Evolutionary conservation across 129 eudicot species (phyloP), one percentile per base, ranked within the genome.

Genomic region (Flaveria linearis): DNA sequence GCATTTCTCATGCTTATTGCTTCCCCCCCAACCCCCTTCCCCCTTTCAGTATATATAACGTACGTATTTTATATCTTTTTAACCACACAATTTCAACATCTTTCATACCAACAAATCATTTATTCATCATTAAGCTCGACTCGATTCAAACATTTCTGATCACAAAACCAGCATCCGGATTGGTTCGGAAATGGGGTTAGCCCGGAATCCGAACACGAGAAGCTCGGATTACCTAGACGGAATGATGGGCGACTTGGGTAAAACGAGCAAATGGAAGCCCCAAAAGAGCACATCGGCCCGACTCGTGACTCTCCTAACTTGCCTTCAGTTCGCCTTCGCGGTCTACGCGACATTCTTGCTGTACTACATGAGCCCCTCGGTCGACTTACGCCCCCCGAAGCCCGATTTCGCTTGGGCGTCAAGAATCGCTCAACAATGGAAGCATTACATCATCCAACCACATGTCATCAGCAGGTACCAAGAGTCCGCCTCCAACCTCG

Each of bases 371-470:
- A 91, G 92, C 69, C 98, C 98, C 0, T 67, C 97, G 1, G 79
- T 94, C 30, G 98, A 94, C 69, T 69, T 91, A 61, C 72, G 91
- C 16, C 58, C 88, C 1, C 74, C 82, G 5, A 94, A 87, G 47
- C 97, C 98, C 0, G 97, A 94, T n/a, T 91, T 94, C 62, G 7
- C 92, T 3, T 94, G 98, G 98, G 96, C 97, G 13, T 88, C 92
- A 2, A 81, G 65, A 46, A 80, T 94, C 13, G 96, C 98, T 0
- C 83, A 79, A 3, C 92, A 91, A 60, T 94, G 98, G 98, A 91
- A 84, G 53, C 86, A 91, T 7, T 83, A 80, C 75, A 91, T 91
- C 0, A 75, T 81, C 58, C 86, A 83, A 7, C 96, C 97, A 14
- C 88, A 85, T 11, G 85, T 78, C 2, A 86, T 91, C 6, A 88